These are phyloP conservation scores for Miscanthus lutarioriparius DNA, from an alignment of 176 grass and related monocot genomes.

Conservation along the genomic window DNA sequence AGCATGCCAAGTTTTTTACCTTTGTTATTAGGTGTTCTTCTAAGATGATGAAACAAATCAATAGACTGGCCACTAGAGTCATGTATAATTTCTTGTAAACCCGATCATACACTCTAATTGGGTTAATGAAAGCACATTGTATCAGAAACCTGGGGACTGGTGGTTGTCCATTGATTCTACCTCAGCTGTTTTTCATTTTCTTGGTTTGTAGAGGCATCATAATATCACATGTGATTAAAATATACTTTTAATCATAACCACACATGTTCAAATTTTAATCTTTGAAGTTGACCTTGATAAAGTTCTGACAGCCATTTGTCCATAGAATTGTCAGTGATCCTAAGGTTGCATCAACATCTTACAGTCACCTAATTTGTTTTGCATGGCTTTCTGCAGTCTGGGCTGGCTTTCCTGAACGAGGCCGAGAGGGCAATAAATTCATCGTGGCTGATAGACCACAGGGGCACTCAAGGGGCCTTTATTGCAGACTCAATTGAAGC, in stretches of 20 bases:
- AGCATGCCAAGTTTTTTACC: neutral
- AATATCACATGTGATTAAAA: neutral
- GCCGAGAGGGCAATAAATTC: conserved; percentile 68
- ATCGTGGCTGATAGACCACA: conserved; percentile 57
- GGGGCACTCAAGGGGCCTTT: conserved; percentile 61
- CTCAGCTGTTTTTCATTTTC: neutral
- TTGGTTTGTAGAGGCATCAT: neutral
- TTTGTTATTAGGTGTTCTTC: neutral
- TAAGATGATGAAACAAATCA: neutral
- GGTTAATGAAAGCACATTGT: neutral
- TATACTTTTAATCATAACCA: neutral
- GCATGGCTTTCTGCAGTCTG: conserved; percentile 50
- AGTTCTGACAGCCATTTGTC: neutral
- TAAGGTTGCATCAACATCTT: neutral
- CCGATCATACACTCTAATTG: neutral
- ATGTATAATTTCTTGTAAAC: neutral
- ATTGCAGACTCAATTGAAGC: conserved; percentile 62
- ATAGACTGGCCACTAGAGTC: neutral
- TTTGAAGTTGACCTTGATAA: neutral
- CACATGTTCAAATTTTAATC: neutral
- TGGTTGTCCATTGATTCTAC: neutral
- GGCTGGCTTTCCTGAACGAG: conserved; percentile 76
- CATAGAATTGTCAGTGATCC: neutral
- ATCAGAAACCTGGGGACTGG: neutral
- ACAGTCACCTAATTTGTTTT: conserved; percentile 7